Evolutionary conservation across 768 basidiomycete genomes (phyloP).

Genomic region (Termitomyces eurrhizus): DNA sequence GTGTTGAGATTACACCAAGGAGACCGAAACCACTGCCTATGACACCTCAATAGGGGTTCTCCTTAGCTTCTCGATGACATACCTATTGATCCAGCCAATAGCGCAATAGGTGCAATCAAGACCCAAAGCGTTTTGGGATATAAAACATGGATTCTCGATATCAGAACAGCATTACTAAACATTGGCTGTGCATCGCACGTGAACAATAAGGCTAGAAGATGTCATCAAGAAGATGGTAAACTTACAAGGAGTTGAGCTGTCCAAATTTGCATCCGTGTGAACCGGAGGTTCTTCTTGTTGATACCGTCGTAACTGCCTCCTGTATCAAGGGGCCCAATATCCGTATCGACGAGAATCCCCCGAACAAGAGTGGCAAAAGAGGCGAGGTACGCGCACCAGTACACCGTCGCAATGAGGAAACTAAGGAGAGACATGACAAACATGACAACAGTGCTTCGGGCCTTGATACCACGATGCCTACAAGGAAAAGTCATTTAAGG

Average conservation of each 20-base stretch:
- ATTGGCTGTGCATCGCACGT: slow-evolving; percentile 7
- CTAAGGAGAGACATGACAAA: slow-evolving; percentile 4
- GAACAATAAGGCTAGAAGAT: neutral
- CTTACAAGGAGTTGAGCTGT: slow-evolving; percentile 13
- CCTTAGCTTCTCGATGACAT: neutral
- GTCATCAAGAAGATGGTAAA: neutral
- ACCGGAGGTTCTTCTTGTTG: slow-evolving; percentile 13
- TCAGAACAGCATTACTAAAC: slow-evolving; percentile 13
- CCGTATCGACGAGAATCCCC: slow-evolving; percentile 15
- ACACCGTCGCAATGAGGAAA: slow-evolving; percentile 12
- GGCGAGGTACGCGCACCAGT: slow-evolving; percentile 15
- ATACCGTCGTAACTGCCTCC: slow-evolving; percentile 13
- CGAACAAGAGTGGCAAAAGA: slow-evolving; percentile 17
- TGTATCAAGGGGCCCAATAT: slow-evolving; percentile 14
- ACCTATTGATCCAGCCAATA: slow-evolving; percentile 14
- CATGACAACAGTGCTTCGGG: neutral
- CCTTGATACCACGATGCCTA: slow-evolving; percentile 10
- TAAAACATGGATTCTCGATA: slow-evolving; percentile 6
- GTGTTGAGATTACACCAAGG: slow-evolving; percentile 10
- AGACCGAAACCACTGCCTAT: slow-evolving; percentile 13
- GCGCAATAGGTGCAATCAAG: neutral
- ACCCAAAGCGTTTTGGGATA: slow-evolving; percentile 1
- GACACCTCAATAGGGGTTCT: neutral
- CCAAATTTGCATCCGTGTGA: slow-evolving; percentile 13
- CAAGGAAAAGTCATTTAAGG: neutral